Percentiles rank a stretch among this genome's conserved stretches.
These are phyloP conservation scores for Amylocarpus encephaloides DNA, from an alignment of 2,329 filamentous ascomycete species.

Conservation along the genomic window DNA sequence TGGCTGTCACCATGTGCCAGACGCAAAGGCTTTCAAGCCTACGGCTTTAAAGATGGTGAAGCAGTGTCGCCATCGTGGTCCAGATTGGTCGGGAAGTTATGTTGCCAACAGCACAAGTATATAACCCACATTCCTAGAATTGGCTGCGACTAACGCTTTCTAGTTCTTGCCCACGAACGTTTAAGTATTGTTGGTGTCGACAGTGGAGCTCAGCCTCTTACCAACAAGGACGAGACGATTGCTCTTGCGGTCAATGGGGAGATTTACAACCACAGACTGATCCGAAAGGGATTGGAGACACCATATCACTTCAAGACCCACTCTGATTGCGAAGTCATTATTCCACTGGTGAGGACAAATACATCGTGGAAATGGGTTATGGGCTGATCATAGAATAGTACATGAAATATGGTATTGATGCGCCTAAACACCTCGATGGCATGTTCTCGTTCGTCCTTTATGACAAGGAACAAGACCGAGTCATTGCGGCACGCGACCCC, in stretches of 20 bases:
- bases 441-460: conserved; percentile 99
- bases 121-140: conserved; percentile 24
- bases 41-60: conserved; percentile 90
- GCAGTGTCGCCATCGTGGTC: conserved; percentile 95
- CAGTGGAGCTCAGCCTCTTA: conserved; percentile 89
- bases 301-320: conserved; percentile 97
- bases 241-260: conserved; percentile 97
- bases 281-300: conserved; percentile 78
- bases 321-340: conserved; percentile 98
- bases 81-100: conserved; percentile 96
- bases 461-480: conserved; percentile 89
- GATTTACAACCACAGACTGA: conserved; percentile 97
- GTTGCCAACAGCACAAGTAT: conserved; percentile 86
- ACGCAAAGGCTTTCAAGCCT: conserved; percentile 95
- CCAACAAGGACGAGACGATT: conserved; percentile 83
- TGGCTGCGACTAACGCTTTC: conserved; percentile 20
- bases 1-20: conserved; percentile 59
- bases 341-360: conserved; percentile 68
- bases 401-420: conserved; percentile 83
- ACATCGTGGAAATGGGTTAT: neutral
- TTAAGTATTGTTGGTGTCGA: conserved; percentile 94
- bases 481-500: conserved; percentile 89
- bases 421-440: conserved; percentile 89
- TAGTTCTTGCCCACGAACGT: conserved; percentile 94
- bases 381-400: conserved; percentile 51